phyloP scores from a whole-genome alignment of 345 rosid genomes.

The Eucalyptus pumila region DNA sequence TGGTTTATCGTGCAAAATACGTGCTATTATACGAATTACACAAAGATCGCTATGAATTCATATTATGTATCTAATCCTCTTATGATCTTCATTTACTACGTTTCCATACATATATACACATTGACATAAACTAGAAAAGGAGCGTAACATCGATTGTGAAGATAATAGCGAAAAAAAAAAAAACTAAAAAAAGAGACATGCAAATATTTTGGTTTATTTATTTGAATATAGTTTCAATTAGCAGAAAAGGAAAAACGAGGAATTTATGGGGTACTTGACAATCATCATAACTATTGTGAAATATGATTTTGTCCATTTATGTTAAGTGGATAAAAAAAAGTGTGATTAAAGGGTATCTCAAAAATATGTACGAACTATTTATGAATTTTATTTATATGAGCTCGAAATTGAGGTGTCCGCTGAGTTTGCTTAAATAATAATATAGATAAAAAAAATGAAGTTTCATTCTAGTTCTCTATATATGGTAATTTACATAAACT shows the following conservation, averaged over 20 bases:
- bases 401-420: background rate
- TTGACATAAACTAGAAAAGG: background rate
- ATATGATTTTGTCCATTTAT: background rate
- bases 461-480: background rate
- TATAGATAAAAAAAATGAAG: background rate
- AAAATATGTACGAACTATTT: background rate
- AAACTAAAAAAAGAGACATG: background rate
- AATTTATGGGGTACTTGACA: background rate
- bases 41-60: background rate
- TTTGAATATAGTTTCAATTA: background rate
- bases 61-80: background rate
- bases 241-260: background rate
- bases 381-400: background rate
- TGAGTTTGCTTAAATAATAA: background rate
- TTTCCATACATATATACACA: background rate
- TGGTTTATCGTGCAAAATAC: background rate
- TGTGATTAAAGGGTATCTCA: background rate
- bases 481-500: background rate
- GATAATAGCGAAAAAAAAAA: background rate
- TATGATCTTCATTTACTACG: background rate
- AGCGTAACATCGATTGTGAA: background rate
- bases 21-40: background rate
- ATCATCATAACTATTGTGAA: background rate
- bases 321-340: background rate
- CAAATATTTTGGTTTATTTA: background rate